phyloP scores from a whole-genome alignment of 106 monocot genomes.

The Allium sativum region DNA sequence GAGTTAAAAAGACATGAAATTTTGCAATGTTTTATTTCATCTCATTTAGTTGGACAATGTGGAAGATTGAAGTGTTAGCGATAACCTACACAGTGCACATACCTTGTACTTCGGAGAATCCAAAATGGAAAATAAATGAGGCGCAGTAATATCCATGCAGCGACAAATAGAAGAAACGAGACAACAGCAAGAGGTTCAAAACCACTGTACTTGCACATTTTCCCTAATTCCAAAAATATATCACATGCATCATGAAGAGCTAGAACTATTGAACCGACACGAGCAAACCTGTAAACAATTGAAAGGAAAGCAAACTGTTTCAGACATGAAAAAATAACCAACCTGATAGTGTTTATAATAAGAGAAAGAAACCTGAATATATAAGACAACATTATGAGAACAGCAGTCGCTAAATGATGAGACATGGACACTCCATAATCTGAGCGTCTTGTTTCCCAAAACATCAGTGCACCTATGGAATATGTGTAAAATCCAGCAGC shows the following conservation, averaged over 20 bases:
- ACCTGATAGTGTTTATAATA: background rate
- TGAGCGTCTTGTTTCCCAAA: conserved; percentile 92
- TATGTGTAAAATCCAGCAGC: conserved; percentile 88
- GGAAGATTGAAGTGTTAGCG: too few species aligned
- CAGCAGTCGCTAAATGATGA: conserved; percentile 71
- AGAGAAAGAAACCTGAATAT: conserved; percentile 50
- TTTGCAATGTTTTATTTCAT: background rate
- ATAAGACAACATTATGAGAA: conserved; percentile 81
- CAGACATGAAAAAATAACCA: background rate
- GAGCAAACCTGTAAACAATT: conserved; percentile 54
- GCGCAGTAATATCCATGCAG: conserved; percentile 67
- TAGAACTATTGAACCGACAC: conserved; percentile 85
- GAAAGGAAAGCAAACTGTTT: background rate
- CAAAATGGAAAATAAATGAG: conserved; percentile 81
- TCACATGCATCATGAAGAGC: conserved; percentile 95
- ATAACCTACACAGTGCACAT: background rate
- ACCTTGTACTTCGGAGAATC: conserved; percentile 91
- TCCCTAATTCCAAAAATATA: conserved; percentile 82
- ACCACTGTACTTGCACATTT: conserved; percentile 87
- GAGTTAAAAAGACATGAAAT: background rate
- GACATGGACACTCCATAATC: conserved; percentile 88
- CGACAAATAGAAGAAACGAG: conserved; percentile 60
- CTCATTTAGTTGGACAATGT: background rate
- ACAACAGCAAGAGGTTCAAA: conserved; percentile 44
- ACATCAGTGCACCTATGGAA: conserved; percentile 84